A percentile compares a stretch with the other conserved stretches of the same genome.
phyloP scores from a whole-genome alignment of 306 rosid genomes.

The Vicia villosa region DNA sequence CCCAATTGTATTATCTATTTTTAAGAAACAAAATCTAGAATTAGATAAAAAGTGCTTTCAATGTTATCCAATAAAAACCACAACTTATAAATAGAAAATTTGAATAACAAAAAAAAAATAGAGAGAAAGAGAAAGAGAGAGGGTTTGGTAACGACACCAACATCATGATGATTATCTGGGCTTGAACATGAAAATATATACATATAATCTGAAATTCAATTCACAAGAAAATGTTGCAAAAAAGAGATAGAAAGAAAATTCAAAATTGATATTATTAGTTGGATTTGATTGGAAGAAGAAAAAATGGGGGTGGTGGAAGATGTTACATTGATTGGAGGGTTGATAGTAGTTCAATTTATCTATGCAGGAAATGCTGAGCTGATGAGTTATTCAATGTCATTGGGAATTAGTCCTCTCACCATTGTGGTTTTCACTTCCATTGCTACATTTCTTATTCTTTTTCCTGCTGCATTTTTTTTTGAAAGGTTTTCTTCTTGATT shows the following conservation, averaged over 20 bases:
- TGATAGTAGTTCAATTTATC: conserved; percentile 61
- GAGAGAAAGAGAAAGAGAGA: conserved; percentile 4
- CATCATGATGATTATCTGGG: conserved; percentile 28
- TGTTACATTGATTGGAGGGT: conserved; percentile 53
- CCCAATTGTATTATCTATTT: background rate
- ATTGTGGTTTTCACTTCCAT: conserved; percentile 61
- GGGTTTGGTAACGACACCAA: conserved; percentile 29
- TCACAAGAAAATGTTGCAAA: background rate
- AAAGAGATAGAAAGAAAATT: conserved; percentile 11
- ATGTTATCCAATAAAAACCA: background rate
- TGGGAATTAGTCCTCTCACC: conserved; percentile 63
- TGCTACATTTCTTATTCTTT: conserved; percentile 66
- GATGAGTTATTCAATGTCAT: conserved; percentile 63
- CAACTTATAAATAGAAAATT: conserved; percentile 10
- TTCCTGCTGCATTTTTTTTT: conserved; percentile 64
- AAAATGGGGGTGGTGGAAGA: conserved; percentile 50
- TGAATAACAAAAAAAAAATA: background rate
- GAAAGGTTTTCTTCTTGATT: conserved; percentile 61
- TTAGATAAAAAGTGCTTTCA: conserved; percentile 35
- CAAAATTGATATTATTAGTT: conserved; percentile 7
- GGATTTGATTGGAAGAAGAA: conserved; percentile 7
- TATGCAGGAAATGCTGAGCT: conserved; percentile 71
- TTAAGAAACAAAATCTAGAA: conserved; percentile 29
- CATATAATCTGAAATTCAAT: background rate
- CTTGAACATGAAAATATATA: background rate